Evolutionary conservation across 2,329 filamentous ascomycete genomes (phyloP).

Genomic region (Calonectria montana): DNA sequence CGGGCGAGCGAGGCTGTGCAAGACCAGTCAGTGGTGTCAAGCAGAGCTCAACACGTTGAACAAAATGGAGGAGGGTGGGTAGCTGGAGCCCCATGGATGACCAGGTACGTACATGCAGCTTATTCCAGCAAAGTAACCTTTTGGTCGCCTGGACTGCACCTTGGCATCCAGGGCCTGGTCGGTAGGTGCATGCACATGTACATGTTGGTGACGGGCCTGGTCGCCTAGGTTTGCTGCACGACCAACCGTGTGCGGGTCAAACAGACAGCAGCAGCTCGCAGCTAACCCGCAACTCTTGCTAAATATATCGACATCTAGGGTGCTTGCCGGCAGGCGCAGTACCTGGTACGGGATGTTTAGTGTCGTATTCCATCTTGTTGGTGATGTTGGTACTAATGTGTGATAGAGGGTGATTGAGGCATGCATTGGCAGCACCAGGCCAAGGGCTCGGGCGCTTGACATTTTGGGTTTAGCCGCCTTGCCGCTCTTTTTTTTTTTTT

Average conservation of each 20-base stretch:
- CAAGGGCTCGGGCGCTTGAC: slow-evolving; percentile 12
- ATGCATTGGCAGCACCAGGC: not conserved
- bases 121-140: slow-evolving; percentile 13
- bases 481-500: slow-evolving; percentile 10
- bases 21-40: slow-evolving; percentile 10
- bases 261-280: not conserved
- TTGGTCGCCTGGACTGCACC: not conserved
- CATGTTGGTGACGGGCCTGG: slow-evolving; percentile 13
- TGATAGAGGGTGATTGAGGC: not conserved
- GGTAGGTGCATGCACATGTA: slow-evolving; percentile 8
- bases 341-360: not conserved
- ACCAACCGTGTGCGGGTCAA: slow-evolving; percentile 13
- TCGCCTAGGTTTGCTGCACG: slow-evolving; percentile 18
- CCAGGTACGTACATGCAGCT: slow-evolving; percentile 8
- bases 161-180: slow-evolving; percentile 6
- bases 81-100: slow-evolving; percentile 13
- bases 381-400: not conserved
- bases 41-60: slow-evolving; percentile 31
- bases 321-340: not conserved
- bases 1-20: slow-evolving; percentile 39
- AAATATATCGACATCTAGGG: slow-evolving; percentile 35
- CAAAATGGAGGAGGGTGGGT: slow-evolving; percentile 23
- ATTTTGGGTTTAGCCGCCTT: slow-evolving; percentile 7
- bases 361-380: slow-evolving; percentile 5
- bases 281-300: slow-evolving; percentile 26